These are phyloP conservation scores for Astrephomene gubernaculifera DNA, from an alignment of 139 green algal species.

Conservation along the genomic window DNA sequence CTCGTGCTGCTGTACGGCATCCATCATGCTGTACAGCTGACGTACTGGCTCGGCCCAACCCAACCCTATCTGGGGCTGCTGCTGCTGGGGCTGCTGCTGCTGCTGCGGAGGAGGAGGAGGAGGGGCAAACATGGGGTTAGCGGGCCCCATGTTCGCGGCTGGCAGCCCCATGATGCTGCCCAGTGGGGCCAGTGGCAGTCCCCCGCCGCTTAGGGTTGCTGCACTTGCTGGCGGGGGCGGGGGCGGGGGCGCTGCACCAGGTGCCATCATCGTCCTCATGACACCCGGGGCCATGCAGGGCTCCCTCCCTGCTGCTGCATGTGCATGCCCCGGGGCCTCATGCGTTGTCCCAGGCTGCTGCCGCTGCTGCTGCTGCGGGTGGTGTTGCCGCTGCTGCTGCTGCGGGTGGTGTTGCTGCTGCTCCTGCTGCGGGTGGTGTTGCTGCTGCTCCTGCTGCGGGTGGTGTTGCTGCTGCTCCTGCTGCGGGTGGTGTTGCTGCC, in stretches of 20 bases:
- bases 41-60: constrained; percentile 12
- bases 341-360: background rate
- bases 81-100: too few relatives aligned
- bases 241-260: too few relatives aligned
- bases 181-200: too few relatives aligned
- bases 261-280: background rate
- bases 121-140: too few relatives aligned
- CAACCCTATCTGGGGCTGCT: too few relatives aligned
- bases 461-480: background rate
- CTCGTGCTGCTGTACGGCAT: background rate
- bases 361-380: background rate
- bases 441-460: background rate
- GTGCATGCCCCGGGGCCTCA: background rate
- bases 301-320: background rate
- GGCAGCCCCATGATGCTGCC: too few relatives aligned
- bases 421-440: background rate
- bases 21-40: background rate
- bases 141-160: too few relatives aligned
- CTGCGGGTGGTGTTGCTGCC: background rate
- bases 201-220: too few relatives aligned
- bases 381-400: background rate
- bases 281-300: background rate
- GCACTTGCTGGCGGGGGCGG: too few relatives aligned
- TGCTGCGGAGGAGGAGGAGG: too few relatives aligned
- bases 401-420: background rate